phyloP scores from a whole-genome alignment of 2,329 filamentous ascomycete species.

The Penicillium aurantiogriseum region DNA sequence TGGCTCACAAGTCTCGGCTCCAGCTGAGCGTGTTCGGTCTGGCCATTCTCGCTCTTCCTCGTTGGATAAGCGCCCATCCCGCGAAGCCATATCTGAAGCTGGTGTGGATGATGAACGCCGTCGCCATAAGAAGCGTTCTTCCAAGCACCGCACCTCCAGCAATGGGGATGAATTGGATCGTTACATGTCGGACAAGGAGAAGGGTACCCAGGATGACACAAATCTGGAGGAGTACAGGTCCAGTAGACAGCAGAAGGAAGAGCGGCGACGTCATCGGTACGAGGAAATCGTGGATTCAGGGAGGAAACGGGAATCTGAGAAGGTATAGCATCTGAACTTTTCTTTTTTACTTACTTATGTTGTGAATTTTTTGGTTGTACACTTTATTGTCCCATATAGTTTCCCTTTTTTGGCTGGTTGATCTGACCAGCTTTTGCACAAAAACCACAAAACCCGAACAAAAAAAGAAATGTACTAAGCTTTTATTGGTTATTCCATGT shows the following conservation, averaged over 20 bases:
- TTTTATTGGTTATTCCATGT: slow-evolving; percentile 29
- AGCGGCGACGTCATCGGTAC: slow-evolving; percentile 37
- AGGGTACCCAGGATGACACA: slow-evolving; percentile 42
- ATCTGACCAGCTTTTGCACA: slow-evolving; percentile 18
- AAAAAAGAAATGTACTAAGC: slow-evolving; percentile 34
- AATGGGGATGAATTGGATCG: slow-evolving; percentile 47
- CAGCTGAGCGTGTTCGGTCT: slow-evolving; percentile 21
- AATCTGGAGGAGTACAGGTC: slow-evolving; percentile 35
- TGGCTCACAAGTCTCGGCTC: slow-evolving; percentile 35
- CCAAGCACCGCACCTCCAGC: slow-evolving; percentile 39
- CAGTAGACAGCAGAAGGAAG: slow-evolving; percentile 36
- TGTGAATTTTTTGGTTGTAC: slow-evolving; percentile 27
- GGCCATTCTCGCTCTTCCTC: slow-evolving; percentile 22
- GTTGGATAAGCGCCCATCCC: slow-evolving; percentile 29
- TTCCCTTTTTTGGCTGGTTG: slow-evolving; percentile 22
- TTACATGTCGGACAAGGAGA: slow-evolving; percentile 47
- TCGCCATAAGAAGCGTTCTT: slow-evolving; percentile 47
- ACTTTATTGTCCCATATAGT: slow-evolving; percentile 30
- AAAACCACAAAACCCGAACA: slow-evolving; percentile 19
- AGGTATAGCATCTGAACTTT: slow-evolving; percentile 41
- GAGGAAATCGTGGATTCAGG: slow-evolving; percentile 39
- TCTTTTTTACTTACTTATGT: slow-evolving; percentile 27
- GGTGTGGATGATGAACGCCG: slow-evolving; percentile 42
- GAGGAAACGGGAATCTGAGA: slow-evolving; percentile 33
- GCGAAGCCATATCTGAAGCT: slow-evolving; percentile 39